Evolutionary conservation across 225 moss, liverwort and hornwort species (phyloP).

Genomic region (Marchantia polymorpha): DNA sequence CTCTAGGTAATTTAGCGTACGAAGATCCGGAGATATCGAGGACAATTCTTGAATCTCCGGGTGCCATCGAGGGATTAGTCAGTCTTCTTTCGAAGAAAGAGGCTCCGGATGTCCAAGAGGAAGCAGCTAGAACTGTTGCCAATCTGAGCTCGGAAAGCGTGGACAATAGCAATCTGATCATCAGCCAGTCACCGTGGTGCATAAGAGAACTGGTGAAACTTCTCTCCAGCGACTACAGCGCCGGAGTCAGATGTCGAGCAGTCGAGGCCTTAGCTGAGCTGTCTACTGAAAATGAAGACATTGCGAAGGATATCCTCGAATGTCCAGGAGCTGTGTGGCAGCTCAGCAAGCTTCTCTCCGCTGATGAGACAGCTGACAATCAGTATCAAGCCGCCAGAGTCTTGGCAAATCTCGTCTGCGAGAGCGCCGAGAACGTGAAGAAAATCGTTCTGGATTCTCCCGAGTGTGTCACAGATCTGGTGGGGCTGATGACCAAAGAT

Average conservation of each 20-base stretch:
- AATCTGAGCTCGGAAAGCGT: conserved; percentile 18
- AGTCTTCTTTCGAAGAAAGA: conserved; percentile 14
- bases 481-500: conserved; percentile 9
- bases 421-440: conserved; percentile 16
- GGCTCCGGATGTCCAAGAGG: conserved; percentile 20
- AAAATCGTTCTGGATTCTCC: conserved; percentile 14
- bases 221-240: background rate
- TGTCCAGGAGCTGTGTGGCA: conserved; percentile 9
- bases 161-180: conserved; percentile 5
- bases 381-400: conserved; percentile 21
- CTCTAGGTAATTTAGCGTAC: conserved; percentile 11
- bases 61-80: conserved; percentile 19
- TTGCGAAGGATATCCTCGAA: conserved; percentile 17
- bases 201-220: conserved; percentile 18
- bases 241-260: conserved; percentile 17
- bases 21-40: conserved; percentile 20
- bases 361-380: conserved; percentile 11
- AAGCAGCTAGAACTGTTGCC: conserved; percentile 30
- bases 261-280: conserved; percentile 21
- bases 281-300: conserved; percentile 14
- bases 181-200: conserved; percentile 14
- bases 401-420: conserved; percentile 20
- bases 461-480: conserved; percentile 16
- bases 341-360: conserved; percentile 1
- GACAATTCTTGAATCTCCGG: conserved; percentile 19